Conservation (phyloP, 1,284 basidiomycete genomes). For the Leccinum ponderosum region DNA sequence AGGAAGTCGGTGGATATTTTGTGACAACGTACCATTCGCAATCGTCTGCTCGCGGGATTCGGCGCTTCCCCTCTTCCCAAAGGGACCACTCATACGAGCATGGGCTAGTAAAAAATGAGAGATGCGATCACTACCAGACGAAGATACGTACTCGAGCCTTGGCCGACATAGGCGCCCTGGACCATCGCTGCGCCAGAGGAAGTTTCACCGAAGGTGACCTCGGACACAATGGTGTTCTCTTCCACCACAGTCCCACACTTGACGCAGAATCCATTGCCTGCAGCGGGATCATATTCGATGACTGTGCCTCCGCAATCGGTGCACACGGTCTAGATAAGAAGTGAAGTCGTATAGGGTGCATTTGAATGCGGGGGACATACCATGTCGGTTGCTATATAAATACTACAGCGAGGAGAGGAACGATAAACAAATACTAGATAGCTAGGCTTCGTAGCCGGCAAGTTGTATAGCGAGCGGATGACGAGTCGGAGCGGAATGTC, state of each 20-base stretch:
- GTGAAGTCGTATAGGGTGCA: background rate
- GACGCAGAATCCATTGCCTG: conserved; percentile 83
- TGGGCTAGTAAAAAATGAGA: conserved; percentile 51
- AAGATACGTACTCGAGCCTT: conserved; percentile 79
- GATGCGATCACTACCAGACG: background rate
- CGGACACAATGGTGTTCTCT: conserved; percentile 92
- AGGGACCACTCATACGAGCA: conserved; percentile 77
- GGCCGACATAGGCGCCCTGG: conserved; percentile 92
- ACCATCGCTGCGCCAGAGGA: conserved; percentile 92
- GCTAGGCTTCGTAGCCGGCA: background rate
- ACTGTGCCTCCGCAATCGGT: conserved; percentile 76
- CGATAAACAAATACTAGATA: background rate
- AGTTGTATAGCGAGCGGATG: background rate
- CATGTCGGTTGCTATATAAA: conserved; percentile 15
- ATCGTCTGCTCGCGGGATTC: conserved; percentile 90
- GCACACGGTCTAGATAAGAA: conserved; percentile 46
- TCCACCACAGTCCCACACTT: conserved; percentile 89
- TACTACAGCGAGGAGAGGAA: background rate
- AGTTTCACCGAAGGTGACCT: conserved; percentile 94
- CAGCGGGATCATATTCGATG: conserved; percentile 79
- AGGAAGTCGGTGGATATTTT: background rate
- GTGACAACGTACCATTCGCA: conserved; percentile 65
- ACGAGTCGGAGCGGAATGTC: background rate
- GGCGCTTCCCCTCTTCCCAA: conserved; percentile 70
- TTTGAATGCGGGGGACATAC: conserved; percentile 11